Evolutionary conservation across 2,329 filamentous ascomycete species (phyloP).

Genomic region (Huntiella omanensis): DNA sequence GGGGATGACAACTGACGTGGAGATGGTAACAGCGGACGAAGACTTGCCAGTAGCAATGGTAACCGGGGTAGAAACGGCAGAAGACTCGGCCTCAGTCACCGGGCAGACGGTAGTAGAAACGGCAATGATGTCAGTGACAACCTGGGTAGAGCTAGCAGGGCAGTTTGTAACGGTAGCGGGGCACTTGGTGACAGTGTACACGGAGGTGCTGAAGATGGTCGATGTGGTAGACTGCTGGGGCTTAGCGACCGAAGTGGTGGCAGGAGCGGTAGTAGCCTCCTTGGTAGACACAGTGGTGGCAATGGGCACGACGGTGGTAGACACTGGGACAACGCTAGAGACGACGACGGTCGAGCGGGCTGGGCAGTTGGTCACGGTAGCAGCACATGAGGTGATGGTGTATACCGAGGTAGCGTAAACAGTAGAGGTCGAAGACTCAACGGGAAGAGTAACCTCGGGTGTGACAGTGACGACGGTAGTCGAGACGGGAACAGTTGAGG

Average conservation of each 20-base stretch:
- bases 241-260: background rate
- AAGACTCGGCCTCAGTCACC: slow-evolving; percentile 3
- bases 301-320: slow-evolving; percentile 27
- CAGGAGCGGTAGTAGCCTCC: background rate
- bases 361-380: slow-evolving; percentile 22
- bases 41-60: background rate
- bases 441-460: background rate
- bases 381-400: slow-evolving; percentile 36
- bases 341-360: slow-evolving; percentile 19
- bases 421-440: slow-evolving; percentile 18
- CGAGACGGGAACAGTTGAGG: slow-evolving; percentile 1
- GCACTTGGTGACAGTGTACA: background rate
- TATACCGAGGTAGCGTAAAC: slow-evolving; percentile 25
- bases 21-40: background rate
- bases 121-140: slow-evolving; percentile 1
- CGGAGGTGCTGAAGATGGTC: slow-evolving; percentile 2
- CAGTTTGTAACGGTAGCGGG: background rate
- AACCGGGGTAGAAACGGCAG: background rate
- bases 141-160: background rate
- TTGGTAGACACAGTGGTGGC: background rate
- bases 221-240: background rate
- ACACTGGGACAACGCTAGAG: slow-evolving; percentile 23
- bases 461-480: background rate
- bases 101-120: background rate
- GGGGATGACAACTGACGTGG: background rate